phyloP scores from a whole-genome alignment of 2,329 filamentous ascomycete species.

The Claviceps maximensis region DNA sequence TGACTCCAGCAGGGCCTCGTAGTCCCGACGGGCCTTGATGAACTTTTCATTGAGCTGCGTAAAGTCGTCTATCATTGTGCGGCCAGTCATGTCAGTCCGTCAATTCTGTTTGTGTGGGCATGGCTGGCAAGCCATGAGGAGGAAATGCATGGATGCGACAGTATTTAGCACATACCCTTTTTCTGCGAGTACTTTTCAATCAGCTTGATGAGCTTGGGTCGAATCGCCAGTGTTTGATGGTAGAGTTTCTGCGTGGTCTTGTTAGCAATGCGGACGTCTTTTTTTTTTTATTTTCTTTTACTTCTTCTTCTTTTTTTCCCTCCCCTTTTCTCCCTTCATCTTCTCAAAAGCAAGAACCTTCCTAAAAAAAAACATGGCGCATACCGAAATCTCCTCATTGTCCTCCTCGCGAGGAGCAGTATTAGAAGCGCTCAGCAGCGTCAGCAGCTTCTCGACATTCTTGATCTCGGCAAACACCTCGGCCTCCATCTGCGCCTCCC shows the following conservation, averaged over 20 bases:
- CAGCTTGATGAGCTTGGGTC: constrained; percentile 91
- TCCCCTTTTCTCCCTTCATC: too few relatives aligned
- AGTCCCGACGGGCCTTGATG: constrained; percentile 94
- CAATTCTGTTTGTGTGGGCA: too few relatives aligned
- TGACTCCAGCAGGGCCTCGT: constrained; percentile 86
- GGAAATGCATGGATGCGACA: too few relatives aligned
- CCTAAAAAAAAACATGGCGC: constrained; percentile 12
- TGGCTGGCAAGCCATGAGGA: too few relatives aligned
- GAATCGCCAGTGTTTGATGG: constrained; percentile 84
- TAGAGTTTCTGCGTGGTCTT: constrained; percentile 50
- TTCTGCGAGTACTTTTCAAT: constrained; percentile 99
- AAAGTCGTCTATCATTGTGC: constrained; percentile 73
- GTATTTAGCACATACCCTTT: constrained; percentile 77
- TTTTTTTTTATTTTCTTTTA: background rate
- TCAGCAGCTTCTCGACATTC: constrained; percentile 60
- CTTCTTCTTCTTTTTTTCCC: too few relatives aligned
- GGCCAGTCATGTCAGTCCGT: constrained; percentile 9
- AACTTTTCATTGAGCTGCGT: constrained; percentile 98
- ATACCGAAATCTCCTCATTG: constrained; percentile 87
- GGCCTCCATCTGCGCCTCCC: constrained; percentile 88
- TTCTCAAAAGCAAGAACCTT: background rate
- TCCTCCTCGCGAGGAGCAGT: constrained; percentile 72
- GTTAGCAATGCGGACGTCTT: constrained; percentile 17
- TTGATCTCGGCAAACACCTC: constrained; percentile 54
- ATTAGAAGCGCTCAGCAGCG: constrained; percentile 77